These are phyloP conservation scores for Wallacemonas sp. DNA, from an alignment of 208 protist genomes.

Conservation along the genomic window DNA sequence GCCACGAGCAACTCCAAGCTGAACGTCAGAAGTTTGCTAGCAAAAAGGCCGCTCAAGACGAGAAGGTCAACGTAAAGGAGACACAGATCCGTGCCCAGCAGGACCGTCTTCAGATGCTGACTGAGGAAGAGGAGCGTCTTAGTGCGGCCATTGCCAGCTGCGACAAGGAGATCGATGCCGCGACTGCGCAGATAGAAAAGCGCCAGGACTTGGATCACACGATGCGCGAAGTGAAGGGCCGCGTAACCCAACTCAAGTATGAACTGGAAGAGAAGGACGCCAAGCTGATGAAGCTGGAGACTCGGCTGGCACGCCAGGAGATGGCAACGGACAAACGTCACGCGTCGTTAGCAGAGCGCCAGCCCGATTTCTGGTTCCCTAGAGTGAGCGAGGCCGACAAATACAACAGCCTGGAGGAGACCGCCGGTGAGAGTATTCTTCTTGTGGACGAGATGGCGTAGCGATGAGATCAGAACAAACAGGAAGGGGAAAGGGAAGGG, in stretches of 20 bases:
- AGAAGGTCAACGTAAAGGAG: constrained; percentile 69
- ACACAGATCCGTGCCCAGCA: constrained; percentile 47
- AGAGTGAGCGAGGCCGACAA: constrained; percentile 47
- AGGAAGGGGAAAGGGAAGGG: not conserved
- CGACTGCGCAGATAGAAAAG: constrained; percentile 47
- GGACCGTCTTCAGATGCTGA: constrained; percentile 42
- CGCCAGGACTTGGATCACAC: constrained; percentile 41
- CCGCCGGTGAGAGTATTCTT: constrained; percentile 76
- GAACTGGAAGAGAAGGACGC: constrained; percentile 77
- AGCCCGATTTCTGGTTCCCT: constrained; percentile 52
- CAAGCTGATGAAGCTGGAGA: constrained; percentile 69
- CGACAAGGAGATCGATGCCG: constrained; percentile 35
- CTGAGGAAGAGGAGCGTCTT: constrained; percentile 66
- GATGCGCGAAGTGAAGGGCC: constrained; percentile 38
- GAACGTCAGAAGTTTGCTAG: constrained; percentile 46
- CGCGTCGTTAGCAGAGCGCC: constrained; percentile 41
- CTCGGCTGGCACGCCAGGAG: constrained; percentile 51
- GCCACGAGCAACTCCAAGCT: constrained; percentile 56
- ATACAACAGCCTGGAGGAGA: constrained; percentile 49
- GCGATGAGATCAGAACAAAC: constrained; percentile 1
- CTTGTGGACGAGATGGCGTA: constrained; percentile 68
- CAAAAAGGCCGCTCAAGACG: constrained; percentile 65
- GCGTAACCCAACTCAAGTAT: constrained; percentile 61
- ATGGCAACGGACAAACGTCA: constrained; percentile 72
- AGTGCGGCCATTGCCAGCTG: constrained; percentile 28